Evolutionary conservation across 2,329 filamentous ascomycete genomes (phyloP), one percentile per base, ranked within the genome.

Genomic region (Curvularia hawaiiensis): DNA sequence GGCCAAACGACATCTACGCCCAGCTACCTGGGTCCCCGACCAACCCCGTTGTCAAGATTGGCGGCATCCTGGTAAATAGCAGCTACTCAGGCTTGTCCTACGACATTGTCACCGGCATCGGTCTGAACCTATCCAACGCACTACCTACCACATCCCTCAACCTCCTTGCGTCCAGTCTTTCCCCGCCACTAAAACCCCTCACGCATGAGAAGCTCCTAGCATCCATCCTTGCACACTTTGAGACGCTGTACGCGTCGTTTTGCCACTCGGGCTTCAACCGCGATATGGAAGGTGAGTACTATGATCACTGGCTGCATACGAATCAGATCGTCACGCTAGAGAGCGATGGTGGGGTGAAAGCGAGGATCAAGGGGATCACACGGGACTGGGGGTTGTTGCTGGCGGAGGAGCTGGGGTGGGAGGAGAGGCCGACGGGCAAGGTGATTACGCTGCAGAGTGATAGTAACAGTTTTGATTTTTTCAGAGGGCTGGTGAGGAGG

Each of bases 401-500:
- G 63, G 95, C 89, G 0, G 91, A 97, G 76, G 93, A 98, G 80
- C 76, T 96, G 52, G 88, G 88, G 3, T 85, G 82, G 74, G 84
- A 89, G 57, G 91, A 92, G 61, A 81, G 88, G 52, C 80, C 83
- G 2, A 97, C 91, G 0, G 93, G 94, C 0, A 90, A 85, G 77
- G 81, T 89, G 49, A 94, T 90, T 85, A 86, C 89, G 67, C 78
- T 99, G 77, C 93, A 97, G 80, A 97, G 92, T 75, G 95, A 99
- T 76, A 92, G 93, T 74, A 99, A 99, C 72, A 97, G 93, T 75
- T 99, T 99, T 80, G 95, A 99, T 78, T 99, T 97, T 75, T 96
- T 97, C 79, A 91, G 86, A 72, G 95, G 95, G 0, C 72, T 99
- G 68, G 80, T 99, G 20, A 91, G 87, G 80, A 85, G 89, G 69